Evolutionary conservation across 1,284 basidiomycete species (phyloP).

Genomic region (Leccinum solheimii): DNA sequence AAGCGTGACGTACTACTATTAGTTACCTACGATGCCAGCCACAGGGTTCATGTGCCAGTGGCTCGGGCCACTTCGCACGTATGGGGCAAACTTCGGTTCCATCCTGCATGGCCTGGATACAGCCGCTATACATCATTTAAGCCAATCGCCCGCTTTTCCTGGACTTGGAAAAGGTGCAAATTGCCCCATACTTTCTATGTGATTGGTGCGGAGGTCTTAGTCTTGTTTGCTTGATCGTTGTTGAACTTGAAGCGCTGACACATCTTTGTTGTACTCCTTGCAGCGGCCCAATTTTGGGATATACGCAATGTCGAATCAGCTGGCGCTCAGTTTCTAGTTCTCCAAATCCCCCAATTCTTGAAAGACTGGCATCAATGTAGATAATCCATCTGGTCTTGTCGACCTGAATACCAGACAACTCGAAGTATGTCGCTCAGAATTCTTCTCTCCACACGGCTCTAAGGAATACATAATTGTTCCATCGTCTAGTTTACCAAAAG

Average conservation of each 20-base stretch:
- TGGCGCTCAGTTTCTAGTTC: background rate
- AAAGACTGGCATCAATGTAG: background rate
- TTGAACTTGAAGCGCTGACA: background rate
- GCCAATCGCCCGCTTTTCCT: background rate
- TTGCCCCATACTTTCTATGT: background rate
- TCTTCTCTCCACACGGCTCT: background rate
- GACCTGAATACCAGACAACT: background rate
- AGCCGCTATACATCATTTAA: background rate
- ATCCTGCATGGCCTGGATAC: too few species aligned
- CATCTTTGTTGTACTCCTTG: background rate
- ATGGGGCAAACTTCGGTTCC: background rate
- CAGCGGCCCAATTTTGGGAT: background rate
- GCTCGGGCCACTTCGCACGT: background rate
- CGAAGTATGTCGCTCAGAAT: background rate
- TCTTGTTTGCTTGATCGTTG: background rate
- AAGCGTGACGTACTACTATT: background rate
- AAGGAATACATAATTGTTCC: background rate
- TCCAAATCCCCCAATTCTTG: background rate
- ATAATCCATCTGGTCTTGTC: background rate
- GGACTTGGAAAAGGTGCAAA: background rate
- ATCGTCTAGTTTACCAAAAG: background rate
- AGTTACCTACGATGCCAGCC: background rate
- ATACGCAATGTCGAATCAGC: background rate
- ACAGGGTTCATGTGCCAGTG: background rate
- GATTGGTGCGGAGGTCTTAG: background rate